phyloP scores from a whole-genome alignment of 148 eudicot genomes.

The Tetragonia tetragonoides region DNA sequence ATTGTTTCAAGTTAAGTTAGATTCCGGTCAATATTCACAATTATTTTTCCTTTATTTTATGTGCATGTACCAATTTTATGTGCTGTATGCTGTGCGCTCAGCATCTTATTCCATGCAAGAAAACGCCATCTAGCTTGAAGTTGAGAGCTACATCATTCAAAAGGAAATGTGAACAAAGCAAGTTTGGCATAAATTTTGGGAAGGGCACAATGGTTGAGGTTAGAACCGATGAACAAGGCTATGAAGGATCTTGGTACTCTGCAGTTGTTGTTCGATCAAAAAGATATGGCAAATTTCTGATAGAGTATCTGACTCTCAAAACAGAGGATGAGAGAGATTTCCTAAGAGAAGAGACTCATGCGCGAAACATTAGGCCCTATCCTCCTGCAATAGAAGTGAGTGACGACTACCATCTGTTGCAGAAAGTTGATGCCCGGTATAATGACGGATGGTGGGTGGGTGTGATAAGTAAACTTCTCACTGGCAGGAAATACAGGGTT shows the following conservation, averaged over 20 bases:
- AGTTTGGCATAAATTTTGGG: neutral
- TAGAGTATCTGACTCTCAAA: conserved; percentile 47
- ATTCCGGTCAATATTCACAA: neutral
- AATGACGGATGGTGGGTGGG: conserved; percentile 62
- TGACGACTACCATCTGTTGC: conserved; percentile 29
- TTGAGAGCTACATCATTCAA: neutral
- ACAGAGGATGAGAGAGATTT: conserved; percentile 30
- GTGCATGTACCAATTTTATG: neutral
- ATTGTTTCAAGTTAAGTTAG: neutral
- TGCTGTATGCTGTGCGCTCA: neutral
- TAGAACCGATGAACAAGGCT: conserved; percentile 41
- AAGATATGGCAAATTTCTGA: conserved; percentile 31
- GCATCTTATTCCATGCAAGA: conserved; percentile 16
- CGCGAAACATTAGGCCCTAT: conserved; percentile 42
- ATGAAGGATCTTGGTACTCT: conserved; percentile 47
- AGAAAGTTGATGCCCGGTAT: conserved; percentile 60
- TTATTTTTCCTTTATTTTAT: neutral
- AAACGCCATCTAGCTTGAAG: conserved; percentile 9
- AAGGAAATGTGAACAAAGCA: neutral
- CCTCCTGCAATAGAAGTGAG: conserved; percentile 39
- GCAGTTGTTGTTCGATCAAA: conserved; percentile 38
- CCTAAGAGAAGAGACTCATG: conserved; percentile 32
- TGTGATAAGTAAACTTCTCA: conserved; percentile 37
- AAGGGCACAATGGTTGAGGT: conserved; percentile 51
- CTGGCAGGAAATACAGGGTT: conserved; percentile 36